Evolutionary conservation across 2,329 filamentous ascomycete genomes (phyloP).

Genomic region (Trichoderma atroviride): DNA sequence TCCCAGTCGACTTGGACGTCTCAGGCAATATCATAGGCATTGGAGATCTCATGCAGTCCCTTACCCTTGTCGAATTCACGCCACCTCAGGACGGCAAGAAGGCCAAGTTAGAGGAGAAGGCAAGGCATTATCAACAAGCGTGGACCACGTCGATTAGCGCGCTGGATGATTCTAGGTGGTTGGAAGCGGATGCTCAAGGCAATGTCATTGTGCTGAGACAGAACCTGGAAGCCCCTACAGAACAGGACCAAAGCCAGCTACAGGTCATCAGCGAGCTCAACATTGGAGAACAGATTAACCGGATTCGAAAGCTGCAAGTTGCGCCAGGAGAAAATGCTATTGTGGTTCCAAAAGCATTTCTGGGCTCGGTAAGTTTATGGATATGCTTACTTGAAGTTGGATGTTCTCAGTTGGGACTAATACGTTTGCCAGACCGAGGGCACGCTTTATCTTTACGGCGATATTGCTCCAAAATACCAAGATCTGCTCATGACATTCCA

Average conservation of each 20-base stretch:
- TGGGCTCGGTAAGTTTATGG: constrained; percentile 72
- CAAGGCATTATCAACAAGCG: constrained; percentile 76
- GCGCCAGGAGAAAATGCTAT: constrained; percentile 64
- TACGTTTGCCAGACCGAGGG: constrained; percentile 72
- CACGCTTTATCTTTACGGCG: constrained; percentile 84
- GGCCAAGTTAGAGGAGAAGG: constrained; percentile 70
- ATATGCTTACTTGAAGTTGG: background rate
- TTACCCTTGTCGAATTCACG: constrained; percentile 74
- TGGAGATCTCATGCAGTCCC: constrained; percentile 91
- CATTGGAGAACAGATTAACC: constrained; percentile 91
- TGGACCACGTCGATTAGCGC: constrained; percentile 82
- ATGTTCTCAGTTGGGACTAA: background rate
- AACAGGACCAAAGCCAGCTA: constrained; percentile 71
- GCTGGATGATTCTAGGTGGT: constrained; percentile 72
- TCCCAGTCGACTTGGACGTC: constrained; percentile 79
- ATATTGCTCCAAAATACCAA: constrained; percentile 71
- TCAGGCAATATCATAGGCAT: constrained; percentile 77
- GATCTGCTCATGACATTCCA: constrained; percentile 85
- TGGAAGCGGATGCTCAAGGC: constrained; percentile 84
- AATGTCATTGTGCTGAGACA: constrained; percentile 81
- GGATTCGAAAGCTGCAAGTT: constrained; percentile 75
- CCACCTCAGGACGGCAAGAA: constrained; percentile 58
- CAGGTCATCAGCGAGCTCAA: constrained; percentile 79
- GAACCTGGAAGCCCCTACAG: constrained; percentile 71
- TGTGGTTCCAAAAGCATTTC: constrained; percentile 80